Percentiles rank a stretch among this genome's conserved stretches.
Evolutionary conservation across 139 green algal genomes (phyloP).

Genomic region (Chlamydomonas sp.): DNA sequence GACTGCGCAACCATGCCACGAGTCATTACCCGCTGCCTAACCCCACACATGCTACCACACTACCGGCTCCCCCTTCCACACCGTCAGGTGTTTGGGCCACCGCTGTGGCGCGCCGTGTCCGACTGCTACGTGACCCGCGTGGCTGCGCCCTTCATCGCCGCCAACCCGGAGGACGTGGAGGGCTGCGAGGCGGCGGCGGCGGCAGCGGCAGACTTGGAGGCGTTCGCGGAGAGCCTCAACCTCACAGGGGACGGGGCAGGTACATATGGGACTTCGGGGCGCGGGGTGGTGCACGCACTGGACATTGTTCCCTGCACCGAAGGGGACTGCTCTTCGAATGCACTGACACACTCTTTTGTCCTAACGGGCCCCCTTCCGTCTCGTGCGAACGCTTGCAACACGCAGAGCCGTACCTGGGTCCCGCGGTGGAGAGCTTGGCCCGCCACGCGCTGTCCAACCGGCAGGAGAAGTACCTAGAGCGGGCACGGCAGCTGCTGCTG

Average conservation of each 20-base stretch:
- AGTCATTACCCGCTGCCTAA: no score
- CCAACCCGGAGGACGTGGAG: conserved; percentile 32
- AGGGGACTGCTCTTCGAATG: no score
- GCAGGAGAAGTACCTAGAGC: conserved; percentile 45
- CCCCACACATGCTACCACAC: no score
- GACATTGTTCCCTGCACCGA: no score
- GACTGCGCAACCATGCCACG: no score
- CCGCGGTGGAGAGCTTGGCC: conserved; percentile 36
- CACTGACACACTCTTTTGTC: no score
- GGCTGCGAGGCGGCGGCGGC: conserved; percentile 26
- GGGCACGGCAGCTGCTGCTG: conserved; percentile 35
- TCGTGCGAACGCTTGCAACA: no score
- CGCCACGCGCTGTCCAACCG: conserved; percentile 29
- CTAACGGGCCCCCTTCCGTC: no score
- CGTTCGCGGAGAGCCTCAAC: conserved; percentile 28
- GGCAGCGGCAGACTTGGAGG: conserved; percentile 30
- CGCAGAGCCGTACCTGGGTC: conserved; percentile 45
- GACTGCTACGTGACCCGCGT: conserved; percentile 36
- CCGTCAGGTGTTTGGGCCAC: conserved; percentile 5
- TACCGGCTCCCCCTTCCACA: no score
- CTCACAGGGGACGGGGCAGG: conserved; percentile 17
- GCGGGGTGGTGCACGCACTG: background rate
- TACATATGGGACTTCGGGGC: background rate
- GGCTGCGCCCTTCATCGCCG: conserved; percentile 26
- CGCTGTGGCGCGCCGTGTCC: conserved; percentile 26